Base-by-base conservation (phyloP, 2,329 filamentous ascomycete species). In the Colletotrichum tofieldiae region DNA sequence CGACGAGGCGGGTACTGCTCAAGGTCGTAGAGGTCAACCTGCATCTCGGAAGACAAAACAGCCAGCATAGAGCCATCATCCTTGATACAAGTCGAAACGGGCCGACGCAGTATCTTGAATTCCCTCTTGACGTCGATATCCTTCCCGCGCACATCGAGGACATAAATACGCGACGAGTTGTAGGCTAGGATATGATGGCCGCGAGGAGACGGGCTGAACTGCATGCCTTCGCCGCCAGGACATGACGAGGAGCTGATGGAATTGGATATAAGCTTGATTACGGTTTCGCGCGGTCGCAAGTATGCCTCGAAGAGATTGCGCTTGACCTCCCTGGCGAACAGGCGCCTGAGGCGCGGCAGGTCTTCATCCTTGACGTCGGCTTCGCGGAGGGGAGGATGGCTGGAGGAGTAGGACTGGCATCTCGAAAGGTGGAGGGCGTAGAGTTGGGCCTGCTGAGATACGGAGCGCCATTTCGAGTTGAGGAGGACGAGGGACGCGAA, bases 1-100 rank as follows among this genome's bases (percentile, higher is more conserved):
- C 93, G 89, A 77, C 90, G 91, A 20, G 93, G 93, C 55, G 92
- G 91, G 6, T 86, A 84, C 65, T 86, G 81, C 4, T 85, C 84
- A 32, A 98, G 86, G 76, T 93, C 89, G 80, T 97, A 98, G n/a
- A 98, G 82, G 77, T 97, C 94, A 73, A 97, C 92, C 80, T 95
- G 93, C 84, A 95, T 93, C 75, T 94, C 93, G 7, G 90, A 93
- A 35, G 94, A 94, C 59, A 96, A 85, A 7, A 98, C 93, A 1
- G 93, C 95, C 41, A 98, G 86, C 14, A 93, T 83, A 14, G 89
- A 89, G 20, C 92, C 94, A 80, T 96, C 90, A 77, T 97, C 94
- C 49, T 93, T 89, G 74, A 97, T 93, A 65, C 94, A 94, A 18
- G 93, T 91, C 6, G 93, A 91, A 26, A 93, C 86, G 7, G 95